Percentiles rank a stretch among this genome's conserved stretches.
Evolutionary conservation across 805 yeast genomes (phyloP).

Genomic region (Starmerella cellae): DNA sequence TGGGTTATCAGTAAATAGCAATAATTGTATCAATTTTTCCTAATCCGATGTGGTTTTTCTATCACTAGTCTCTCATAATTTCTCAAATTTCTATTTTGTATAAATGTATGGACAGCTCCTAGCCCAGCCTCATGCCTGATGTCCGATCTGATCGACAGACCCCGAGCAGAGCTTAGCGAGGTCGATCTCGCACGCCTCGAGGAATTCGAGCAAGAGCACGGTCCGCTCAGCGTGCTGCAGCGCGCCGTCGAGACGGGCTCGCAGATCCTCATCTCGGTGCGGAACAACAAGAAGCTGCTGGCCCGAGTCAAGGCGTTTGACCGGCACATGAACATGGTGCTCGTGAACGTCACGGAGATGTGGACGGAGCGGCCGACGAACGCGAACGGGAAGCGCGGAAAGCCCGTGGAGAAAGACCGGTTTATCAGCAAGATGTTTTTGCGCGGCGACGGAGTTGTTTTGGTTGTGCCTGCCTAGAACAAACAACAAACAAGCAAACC

Average conservation of each 20-base stretch:
- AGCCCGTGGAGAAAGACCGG: slow-evolving; percentile 54
- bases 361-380: slow-evolving; percentile 55
- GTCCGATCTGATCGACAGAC: slow-evolving; percentile 50
- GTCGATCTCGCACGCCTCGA: slow-evolving; percentile 69
- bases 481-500: too few relatives aligned
- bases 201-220: slow-evolving; percentile 77
- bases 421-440: slow-evolving; percentile 80
- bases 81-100: too few relatives aligned
- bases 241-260: slow-evolving; percentile 62
- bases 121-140: background rate
- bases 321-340: slow-evolving; percentile 84
- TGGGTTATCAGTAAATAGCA: too few relatives aligned
- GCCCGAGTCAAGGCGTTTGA: slow-evolving; percentile 91
- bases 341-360: slow-evolving; percentile 81
- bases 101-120: too few relatives aligned
- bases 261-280: slow-evolving; percentile 72
- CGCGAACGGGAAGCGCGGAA: slow-evolving; percentile 58
- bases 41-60: too few relatives aligned
- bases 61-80: background rate
- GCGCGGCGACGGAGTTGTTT: slow-evolving; percentile 90
- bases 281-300: slow-evolving; percentile 85
- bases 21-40: too few relatives aligned
- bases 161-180: slow-evolving; percentile 67
- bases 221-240: slow-evolving; percentile 83
- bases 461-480: slow-evolving; percentile 47